Evolutionary conservation across 2,329 filamentous ascomycete genomes (phyloP).

Genomic region (Trichoderma guizhouense): DNA sequence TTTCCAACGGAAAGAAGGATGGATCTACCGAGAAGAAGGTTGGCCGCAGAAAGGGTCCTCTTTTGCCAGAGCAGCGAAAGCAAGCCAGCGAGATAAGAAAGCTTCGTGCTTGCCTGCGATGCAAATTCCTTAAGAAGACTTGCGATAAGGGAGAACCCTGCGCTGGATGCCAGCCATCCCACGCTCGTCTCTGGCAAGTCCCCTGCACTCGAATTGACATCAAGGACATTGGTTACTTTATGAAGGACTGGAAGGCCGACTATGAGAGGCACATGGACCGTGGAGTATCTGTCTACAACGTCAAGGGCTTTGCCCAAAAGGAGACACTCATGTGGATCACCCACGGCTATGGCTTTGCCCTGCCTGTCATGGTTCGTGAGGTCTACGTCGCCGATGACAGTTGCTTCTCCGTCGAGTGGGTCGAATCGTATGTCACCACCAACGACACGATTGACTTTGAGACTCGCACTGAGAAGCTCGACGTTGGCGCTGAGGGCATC

Average conservation of each 20-base stretch:
- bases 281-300: slow-evolving; percentile 88
- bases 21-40: slow-evolving; percentile 82
- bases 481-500: slow-evolving; percentile 85
- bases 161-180: slow-evolving; percentile 89
- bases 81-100: slow-evolving; percentile 97
- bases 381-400: slow-evolving; percentile 89
- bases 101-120: slow-evolving; percentile 85
- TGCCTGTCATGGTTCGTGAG: slow-evolving; percentile 90
- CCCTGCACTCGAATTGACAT: slow-evolving; percentile 97
- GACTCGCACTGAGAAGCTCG: slow-evolving; percentile 81
- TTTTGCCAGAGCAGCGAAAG: slow-evolving; percentile 90
- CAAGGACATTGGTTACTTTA: slow-evolving; percentile 97
- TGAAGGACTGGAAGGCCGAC: slow-evolving; percentile 99
- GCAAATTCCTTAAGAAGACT: slow-evolving; percentile 99
- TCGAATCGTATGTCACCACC: slow-evolving; percentile 68
- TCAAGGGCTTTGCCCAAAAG: slow-evolving; percentile 74
- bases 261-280: slow-evolving; percentile 86
- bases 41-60: slow-evolving; percentile 81
- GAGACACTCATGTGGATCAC: slow-evolving; percentile 83
- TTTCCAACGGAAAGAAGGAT: slow-evolving; percentile 74
- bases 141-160: slow-evolving; percentile 98
- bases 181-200: slow-evolving; percentile 94
- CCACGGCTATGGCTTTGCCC: slow-evolving; percentile 89
- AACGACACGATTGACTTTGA: slow-evolving; percentile 78
- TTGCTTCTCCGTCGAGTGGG: slow-evolving; percentile 92